Conservation (phyloP, 805 yeast species). For the Kodamaea neixiangensis region DNA sequence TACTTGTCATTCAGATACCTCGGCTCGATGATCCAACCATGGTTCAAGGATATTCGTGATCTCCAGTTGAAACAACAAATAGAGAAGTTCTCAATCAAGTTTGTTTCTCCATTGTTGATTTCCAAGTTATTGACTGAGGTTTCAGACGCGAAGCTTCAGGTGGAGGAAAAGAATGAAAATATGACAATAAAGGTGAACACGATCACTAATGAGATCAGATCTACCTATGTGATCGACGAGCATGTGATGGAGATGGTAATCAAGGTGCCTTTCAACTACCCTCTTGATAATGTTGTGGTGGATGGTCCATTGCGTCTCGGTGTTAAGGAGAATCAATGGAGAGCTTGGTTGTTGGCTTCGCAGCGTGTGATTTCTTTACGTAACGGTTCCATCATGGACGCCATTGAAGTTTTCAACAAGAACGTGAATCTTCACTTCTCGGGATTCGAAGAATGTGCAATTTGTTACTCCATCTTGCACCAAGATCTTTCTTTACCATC, state of each 20-base stretch:
- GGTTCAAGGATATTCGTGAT: constrained; percentile 74
- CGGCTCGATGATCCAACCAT: constrained; percentile 60
- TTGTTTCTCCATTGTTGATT: constrained; percentile 66
- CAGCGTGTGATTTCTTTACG: constrained; percentile 77
- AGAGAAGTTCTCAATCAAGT: constrained; percentile 61
- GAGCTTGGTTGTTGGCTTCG: constrained; percentile 91
- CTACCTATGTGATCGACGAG: constrained; percentile 79
- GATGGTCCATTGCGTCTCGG: constrained; percentile 82
- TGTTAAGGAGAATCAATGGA: constrained; percentile 89
- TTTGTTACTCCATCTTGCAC: constrained; percentile 90
- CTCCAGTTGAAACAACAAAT: constrained; percentile 59
- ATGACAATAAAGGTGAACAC: constrained; percentile 63
- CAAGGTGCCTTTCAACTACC: constrained; percentile 72
- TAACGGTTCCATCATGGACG: constrained; percentile 69
- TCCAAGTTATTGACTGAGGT: constrained; percentile 56
- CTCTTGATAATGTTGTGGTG: constrained; percentile 72
- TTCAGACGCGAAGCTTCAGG: constrained; percentile 38
- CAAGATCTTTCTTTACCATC: constrained; percentile 90
- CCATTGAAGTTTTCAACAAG: constrained; percentile 65
- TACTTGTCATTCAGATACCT: constrained; percentile 50
- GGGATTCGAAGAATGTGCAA: constrained; percentile 96
- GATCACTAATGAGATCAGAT: constrained; percentile 65
- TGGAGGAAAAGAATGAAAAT: constrained; percentile 39
- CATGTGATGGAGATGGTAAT: constrained; percentile 81
- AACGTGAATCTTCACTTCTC: constrained; percentile 85